Evolutionary conservation across 176 grass and related monocot species (phyloP).

Genomic region (Avena eriantha): DNA sequence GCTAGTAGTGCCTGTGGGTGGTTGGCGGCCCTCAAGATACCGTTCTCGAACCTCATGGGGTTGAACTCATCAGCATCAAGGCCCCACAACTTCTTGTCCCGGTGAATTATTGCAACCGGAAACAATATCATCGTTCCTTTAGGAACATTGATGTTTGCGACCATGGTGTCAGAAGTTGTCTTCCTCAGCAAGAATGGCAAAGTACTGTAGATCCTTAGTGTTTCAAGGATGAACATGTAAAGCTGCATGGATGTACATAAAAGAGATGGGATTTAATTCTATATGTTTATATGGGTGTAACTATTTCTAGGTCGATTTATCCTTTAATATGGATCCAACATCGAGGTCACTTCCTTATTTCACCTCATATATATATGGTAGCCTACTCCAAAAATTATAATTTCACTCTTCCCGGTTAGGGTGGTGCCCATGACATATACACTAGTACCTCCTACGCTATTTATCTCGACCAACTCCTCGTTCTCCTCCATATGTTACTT

Average conservation of each 20-base stretch:
- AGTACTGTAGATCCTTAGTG: conserved; percentile 44
- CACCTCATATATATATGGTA: no score
- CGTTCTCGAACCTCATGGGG: conserved; percentile 56
- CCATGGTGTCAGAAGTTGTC: not conserved
- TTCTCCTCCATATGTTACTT: no score
- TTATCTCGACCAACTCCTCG: no score
- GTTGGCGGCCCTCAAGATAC: conserved; percentile 35
- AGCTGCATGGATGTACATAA: not conserved
- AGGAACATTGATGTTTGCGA: conserved; percentile 1
- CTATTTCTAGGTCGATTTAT: no score
- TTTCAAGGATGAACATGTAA: conserved; percentile 54
- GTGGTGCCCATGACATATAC: no score
- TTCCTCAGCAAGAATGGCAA: conserved; percentile 26
- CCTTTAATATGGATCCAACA: no score
- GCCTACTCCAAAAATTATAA: no score
- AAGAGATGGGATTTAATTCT: not conserved
- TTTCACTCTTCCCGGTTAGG: no score
- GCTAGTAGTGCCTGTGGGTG: conserved; percentile 45
- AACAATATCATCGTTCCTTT: conserved; percentile 17
- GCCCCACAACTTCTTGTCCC: conserved; percentile 61
- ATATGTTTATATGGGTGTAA: no score
- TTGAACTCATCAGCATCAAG: conserved; percentile 61
- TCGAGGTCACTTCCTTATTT: no score
- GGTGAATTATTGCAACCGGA: conserved; percentile 41
- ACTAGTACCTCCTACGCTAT: no score